Evolutionary conservation across 2,329 filamentous ascomycete species (phyloP).

Genomic region (Aspergillus novoparasiticus): DNA sequence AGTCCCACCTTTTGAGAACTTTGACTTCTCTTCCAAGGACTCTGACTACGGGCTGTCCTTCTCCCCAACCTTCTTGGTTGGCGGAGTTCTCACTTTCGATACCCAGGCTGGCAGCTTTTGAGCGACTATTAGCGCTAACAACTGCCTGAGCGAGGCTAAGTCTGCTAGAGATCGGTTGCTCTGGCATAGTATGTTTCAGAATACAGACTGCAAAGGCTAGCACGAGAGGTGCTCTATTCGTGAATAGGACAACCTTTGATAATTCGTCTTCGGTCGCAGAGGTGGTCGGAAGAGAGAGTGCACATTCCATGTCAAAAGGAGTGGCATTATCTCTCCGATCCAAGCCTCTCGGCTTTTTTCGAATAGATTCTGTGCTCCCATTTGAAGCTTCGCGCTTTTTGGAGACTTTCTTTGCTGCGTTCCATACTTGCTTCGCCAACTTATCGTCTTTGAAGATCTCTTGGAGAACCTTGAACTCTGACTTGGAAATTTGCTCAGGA

Average conservation of each 20-base stretch:
- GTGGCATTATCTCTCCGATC: slow-evolving; percentile 16
- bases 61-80: slow-evolving; percentile 71
- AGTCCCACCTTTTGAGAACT: slow-evolving; percentile 77
- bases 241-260: slow-evolving; percentile 61
- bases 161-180: slow-evolving; percentile 81
- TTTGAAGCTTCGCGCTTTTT: slow-evolving; percentile 56
- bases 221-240: slow-evolving; percentile 80
- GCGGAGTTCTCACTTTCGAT: slow-evolving; percentile 66
- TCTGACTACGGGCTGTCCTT: slow-evolving; percentile 72
- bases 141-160: slow-evolving; percentile 82
- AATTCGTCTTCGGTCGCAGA: slow-evolving; percentile 60
- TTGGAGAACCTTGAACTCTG: slow-evolving; percentile 47
- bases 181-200: slow-evolving; percentile 78
- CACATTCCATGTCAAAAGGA: slow-evolving; percentile 38
- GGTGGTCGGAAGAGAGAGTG: slow-evolving; percentile 36
- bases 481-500: slow-evolving; percentile 52
- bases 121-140: slow-evolving; percentile 77
- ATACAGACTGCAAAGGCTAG: slow-evolving; percentile 77
- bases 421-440: slow-evolving; percentile 57
- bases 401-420: slow-evolving; percentile 57
- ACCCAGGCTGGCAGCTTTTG: slow-evolving; percentile 74
- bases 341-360: slow-evolving; percentile 41
- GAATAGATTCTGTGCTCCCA: slow-evolving; percentile 34
- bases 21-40: slow-evolving; percentile 74
- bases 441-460: slow-evolving; percentile 56